A percentile compares a stretch with the other conserved stretches of the same genome.
These are phyloP conservation scores for Calonectria naviculata DNA, from an alignment of 2,329 filamentous ascomycete genomes.

Conservation along the genomic window DNA sequence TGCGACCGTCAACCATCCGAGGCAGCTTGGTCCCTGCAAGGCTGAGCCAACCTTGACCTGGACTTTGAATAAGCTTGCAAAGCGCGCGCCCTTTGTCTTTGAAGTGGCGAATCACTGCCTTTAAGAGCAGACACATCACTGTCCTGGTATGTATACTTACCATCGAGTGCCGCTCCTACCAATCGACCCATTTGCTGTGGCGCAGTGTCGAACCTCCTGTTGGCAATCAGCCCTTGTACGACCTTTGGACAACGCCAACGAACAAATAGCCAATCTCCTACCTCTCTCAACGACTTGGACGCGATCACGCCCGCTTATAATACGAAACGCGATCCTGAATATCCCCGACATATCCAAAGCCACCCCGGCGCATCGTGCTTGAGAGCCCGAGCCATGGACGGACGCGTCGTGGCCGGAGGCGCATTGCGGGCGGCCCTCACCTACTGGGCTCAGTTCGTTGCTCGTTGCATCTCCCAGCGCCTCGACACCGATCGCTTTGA, in stretches of 20 bases:
- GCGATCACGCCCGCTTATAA: background rate
- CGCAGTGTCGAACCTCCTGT: background rate
- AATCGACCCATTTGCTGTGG: background rate
- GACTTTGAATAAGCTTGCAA: background rate
- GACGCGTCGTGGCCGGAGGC: conserved; percentile 28
- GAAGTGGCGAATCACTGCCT: background rate
- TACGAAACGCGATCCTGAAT: background rate
- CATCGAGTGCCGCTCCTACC: background rate
- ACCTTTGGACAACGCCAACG: background rate
- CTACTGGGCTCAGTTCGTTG: conserved; percentile 64
- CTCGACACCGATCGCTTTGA: conserved; percentile 66
- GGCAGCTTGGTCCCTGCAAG: background rate
- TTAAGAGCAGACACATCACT: no score
- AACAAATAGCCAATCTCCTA: background rate
- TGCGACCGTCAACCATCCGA: background rate
- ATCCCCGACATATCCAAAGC: background rate
- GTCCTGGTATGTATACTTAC: background rate
- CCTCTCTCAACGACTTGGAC: background rate
- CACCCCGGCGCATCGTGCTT: background rate
- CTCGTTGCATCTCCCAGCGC: conserved; percentile 60
- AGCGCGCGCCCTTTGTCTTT: background rate
- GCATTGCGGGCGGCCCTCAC: conserved; percentile 43
- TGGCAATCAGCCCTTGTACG: background rate
- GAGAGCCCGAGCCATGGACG: conserved; percentile 39
- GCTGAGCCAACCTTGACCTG: conserved; percentile 7